Conservation (phyloP, 2,329 filamentous ascomycete species). For the Fusarium tanahbumbuense region DNA sequence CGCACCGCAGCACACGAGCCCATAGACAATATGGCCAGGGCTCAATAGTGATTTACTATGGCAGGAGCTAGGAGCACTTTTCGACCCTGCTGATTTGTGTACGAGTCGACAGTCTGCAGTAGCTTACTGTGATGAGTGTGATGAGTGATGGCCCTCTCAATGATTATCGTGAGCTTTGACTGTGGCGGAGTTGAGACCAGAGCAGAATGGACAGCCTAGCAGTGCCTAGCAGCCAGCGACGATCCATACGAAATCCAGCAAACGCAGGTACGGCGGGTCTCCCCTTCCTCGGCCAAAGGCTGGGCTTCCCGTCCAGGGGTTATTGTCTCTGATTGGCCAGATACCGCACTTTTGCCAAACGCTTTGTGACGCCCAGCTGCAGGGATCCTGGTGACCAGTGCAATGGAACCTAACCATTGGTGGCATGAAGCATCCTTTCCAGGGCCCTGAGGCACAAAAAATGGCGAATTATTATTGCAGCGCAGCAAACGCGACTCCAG, state of each 20-base stretch:
- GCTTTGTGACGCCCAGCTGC: slow-evolving; percentile 38
- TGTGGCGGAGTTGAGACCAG: slow-evolving; percentile 31
- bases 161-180: slow-evolving; percentile 32
- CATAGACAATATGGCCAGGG: slow-evolving; percentile 24
- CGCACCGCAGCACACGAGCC: slow-evolving; percentile 22
- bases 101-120: slow-evolving; percentile 20
- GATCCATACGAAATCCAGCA: slow-evolving; percentile 26
- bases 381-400: slow-evolving; percentile 21
- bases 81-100: neutral
- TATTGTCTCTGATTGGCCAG: slow-evolving; percentile 31
- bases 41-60: neutral
- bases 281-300: slow-evolving; percentile 18
- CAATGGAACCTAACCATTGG: slow-evolving; percentile 40
- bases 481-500: slow-evolving; percentile 7
- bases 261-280: slow-evolving; percentile 33
- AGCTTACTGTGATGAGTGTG: neutral
- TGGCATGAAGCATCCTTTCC: slow-evolving; percentile 35
- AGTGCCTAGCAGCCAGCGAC: slow-evolving; percentile 14
- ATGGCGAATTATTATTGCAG: slow-evolving; percentile 22
- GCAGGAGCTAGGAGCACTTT: neutral
- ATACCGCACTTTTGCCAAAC: slow-evolving; percentile 30
- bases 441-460: slow-evolving; percentile 15
- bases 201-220: slow-evolving; percentile 24
- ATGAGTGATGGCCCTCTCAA: neutral
- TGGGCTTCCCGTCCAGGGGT: slow-evolving; percentile 36